Evolutionary conservation across 768 basidiomycete species (phyloP), one percentile per base, ranked within the genome.

Genomic region (Trametes punicea): DNA sequence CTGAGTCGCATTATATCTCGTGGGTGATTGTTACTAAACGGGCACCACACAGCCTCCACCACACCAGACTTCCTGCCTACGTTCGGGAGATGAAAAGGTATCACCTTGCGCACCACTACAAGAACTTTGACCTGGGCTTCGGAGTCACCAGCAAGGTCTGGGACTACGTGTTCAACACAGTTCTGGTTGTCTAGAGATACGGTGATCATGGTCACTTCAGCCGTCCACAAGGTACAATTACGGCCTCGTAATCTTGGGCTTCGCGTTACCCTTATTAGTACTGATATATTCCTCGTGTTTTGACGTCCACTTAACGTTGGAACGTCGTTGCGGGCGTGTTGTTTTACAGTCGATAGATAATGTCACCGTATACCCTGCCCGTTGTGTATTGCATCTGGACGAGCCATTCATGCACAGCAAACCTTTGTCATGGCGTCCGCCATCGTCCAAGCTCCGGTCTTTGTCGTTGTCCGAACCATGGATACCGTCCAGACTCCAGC

Each of bases 101-200:
- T 68, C 97, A 99, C 65, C 81, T 99, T 60, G 94, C 93, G 6
- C 95, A 98, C 67, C 96, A 98, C 70, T 97, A 96, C 78, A 97
- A 97, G 74, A 96, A 97, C 76, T 96, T 93, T 69, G 93, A 97
- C 67, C 87, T 98, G 40, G 95, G 94, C 16, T 98, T 95, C 67
- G 95, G 96, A 29, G 95, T 98, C 10, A 98, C 95, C 6, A 93
- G 90, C 75, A 98, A 96, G 76, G 75, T 98, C 36, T 98, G 96
- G 96, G 96, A 98, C 71, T 74, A 83, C 67, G 81, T 95, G 34
- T 97, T 97, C 71, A 89, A 86, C 67, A 98, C 94, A 2, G 75
- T 87, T 33, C 77, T 93, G 20, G 77, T 77, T 1, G 77, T 90
- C 30, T 91, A 73, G 46, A 27, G 6, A 7, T 8, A 20, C 23